Base-by-base conservation (phyloP, 768 basidiomycete genomes). In the Pleurotus sapidus region DNA sequence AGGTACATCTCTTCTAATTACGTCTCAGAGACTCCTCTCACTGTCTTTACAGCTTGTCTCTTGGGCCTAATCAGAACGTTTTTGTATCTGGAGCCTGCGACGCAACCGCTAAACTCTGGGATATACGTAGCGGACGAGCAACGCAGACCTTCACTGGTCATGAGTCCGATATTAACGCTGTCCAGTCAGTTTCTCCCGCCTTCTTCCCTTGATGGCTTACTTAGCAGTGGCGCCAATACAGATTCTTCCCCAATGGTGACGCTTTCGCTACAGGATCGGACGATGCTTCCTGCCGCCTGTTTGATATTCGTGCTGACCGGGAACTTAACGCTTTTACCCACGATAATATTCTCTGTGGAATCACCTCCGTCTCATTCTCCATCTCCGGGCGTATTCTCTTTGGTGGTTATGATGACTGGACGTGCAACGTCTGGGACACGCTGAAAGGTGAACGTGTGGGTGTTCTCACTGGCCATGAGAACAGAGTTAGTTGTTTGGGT, bases 11-110 rank as follows among this genome's bases (percentile, higher is more conserved):
- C 24, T 1, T 39, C 40, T 56, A 53, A 42, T n/a, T 27, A 56
- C 42, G 46, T 18, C 27, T 11, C 50, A 3, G 56, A 7, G 55
- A 43, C 51, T 42, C 27, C 43, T 42, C 34, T 62, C 62, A 40
- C 60, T 63, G 59, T 39, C 37, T 42, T 11, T 37, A 24, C 67
- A 98, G 96, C 68, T 74, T 99, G 65, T 98, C 96, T 3, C 86
- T 99, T 62, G 92, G 90, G 4, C 95, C 96, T 3, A 95, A 91
- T 67, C 89, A 91, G 71, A 98, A 82, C 61, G 82, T 94, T 43
- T 99, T 99, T 66, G 96, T 99, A n/a, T 98, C 97, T 30, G 96
- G 96, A 56, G 96, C 96, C 64, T 99, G 96, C 67, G 96, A 99
- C 70, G 95, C 96, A 5, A 95, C 95, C 2, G 96, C 96, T 38